Evolutionary conservation across 768 basidiomycete genomes (phyloP).

Genomic region (Naganishia kalamii): DNA sequence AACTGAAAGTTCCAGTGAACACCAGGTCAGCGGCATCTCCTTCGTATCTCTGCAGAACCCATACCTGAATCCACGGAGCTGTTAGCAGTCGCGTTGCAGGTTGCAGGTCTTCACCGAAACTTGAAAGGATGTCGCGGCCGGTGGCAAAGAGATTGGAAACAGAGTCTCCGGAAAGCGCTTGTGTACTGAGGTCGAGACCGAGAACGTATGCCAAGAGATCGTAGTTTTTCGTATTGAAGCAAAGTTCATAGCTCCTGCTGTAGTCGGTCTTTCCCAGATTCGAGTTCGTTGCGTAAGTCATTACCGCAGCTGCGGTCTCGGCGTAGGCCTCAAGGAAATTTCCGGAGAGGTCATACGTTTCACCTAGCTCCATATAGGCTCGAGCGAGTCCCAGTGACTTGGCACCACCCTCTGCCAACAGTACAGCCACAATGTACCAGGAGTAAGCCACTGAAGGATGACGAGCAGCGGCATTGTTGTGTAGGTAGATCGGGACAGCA

Average conservation of each 20-base stretch:
- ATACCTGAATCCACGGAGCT: constrained; percentile 12
- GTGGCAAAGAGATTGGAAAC: not conserved
- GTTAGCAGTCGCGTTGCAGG: not conserved
- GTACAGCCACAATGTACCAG: not conserved
- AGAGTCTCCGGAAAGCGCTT: not conserved
- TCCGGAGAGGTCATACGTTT: not conserved
- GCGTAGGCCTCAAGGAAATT: not conserved
- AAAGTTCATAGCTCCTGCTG: not conserved
- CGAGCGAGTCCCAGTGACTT: not conserved
- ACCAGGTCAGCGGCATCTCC: not conserved
- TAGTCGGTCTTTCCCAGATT: not conserved
- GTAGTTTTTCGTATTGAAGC: not conserved
- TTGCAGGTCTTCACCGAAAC: not conserved
- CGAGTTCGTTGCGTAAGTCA: not conserved
- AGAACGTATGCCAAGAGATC: constrained; percentile 16
- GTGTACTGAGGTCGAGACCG: constrained; percentile 6
- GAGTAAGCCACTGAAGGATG: constrained; percentile 1
- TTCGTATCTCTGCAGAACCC: not conserved
- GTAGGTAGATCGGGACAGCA: not conserved
- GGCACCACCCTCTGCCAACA: not conserved
- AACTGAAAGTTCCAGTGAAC: not conserved
- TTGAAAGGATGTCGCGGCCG: not conserved
- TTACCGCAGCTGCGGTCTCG: not conserved
- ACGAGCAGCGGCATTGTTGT: not conserved
- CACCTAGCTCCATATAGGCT: not conserved